A percentile compares a stretch with the other conserved stretches of the same genome.
phyloP scores from a whole-genome alignment of 257 asterid species.

The Solanum bulbocastanum region DNA sequence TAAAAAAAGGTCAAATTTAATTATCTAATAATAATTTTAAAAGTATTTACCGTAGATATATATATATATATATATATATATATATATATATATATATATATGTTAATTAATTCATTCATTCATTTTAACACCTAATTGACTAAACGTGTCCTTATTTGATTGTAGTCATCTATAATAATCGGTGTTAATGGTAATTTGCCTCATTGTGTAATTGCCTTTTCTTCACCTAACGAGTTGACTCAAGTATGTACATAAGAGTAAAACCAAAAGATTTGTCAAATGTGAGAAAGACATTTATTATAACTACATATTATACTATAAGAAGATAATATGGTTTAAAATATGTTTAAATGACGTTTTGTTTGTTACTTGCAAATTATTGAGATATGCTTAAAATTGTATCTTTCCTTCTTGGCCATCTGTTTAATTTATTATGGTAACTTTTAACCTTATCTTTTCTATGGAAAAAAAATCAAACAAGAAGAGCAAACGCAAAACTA shows the following conservation, averaged over 20 bases:
- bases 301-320: background rate
- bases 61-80: background rate
- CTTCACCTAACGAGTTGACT: background rate
- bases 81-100: background rate
- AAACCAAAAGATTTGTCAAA: background rate
- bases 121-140: background rate
- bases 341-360: background rate
- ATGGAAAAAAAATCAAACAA: too few species aligned
- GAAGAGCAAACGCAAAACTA: background rate
- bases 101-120: background rate
- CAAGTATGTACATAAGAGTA: background rate
- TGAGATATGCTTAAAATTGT: background rate
- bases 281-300: background rate
- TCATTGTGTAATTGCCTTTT: background rate
- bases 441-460: background rate
- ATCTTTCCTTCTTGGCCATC: background rate
- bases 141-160: background rate
- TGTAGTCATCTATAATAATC: background rate
- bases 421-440: background rate
- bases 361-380: background rate
- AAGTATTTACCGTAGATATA: background rate
- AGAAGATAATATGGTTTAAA: too few species aligned
- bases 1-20: background rate
- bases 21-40: background rate
- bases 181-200: background rate